Base-by-base conservation (phyloP, 2,329 filamentous ascomycete genomes). In the Alternaria sp. region DNA sequence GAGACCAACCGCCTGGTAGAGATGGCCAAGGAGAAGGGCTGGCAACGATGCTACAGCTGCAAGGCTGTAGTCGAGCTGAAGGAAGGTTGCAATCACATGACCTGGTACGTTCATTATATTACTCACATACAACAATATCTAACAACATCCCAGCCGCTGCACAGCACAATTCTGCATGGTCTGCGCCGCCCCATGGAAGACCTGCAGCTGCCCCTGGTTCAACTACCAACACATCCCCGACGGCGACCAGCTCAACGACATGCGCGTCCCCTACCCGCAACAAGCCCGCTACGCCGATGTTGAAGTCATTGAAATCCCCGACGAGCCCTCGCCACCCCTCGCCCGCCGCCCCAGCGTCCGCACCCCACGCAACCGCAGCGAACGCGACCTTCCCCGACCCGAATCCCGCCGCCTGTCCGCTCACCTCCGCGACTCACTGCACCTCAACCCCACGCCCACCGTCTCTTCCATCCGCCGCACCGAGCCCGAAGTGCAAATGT, bases 41-140 rank as follows among this genome's bases (percentile, higher is more conserved):
- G 90, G 90, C 90, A 92, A 77, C 85, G 88, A 50, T 97, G 93
- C 78, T 90, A 89, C 75, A 89, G 85, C 66, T 97, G 94, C 81
- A 88, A 86, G 67, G 84, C 87, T 43, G 85, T 92, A 83, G 91
- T 96, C 47, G 92, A 96, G 78, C 82, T 93, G 54, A 90, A 90
- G 70, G 92, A 95, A 78, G 93, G 93, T 47, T 94, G 91, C 79
- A 94, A 95, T 80, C 93, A 95, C 77, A 95, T 96, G 88, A 93
- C 89, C 26, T 97, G 93, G 90, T 92, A 83, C 80, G 88, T 67
- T 41, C 23, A 58, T 56, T 15, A 58, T 49, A n/a, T 7, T 23
- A 18, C 30, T 20, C 49, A 61, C 61, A 47, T 69, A 67, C 53
- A 44, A 58, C 45, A 12, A 50, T 12, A 23, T 50, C 74, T 75